Conservation (phyloP, 305 asterid genomes). For the Rubia occidens region DNA sequence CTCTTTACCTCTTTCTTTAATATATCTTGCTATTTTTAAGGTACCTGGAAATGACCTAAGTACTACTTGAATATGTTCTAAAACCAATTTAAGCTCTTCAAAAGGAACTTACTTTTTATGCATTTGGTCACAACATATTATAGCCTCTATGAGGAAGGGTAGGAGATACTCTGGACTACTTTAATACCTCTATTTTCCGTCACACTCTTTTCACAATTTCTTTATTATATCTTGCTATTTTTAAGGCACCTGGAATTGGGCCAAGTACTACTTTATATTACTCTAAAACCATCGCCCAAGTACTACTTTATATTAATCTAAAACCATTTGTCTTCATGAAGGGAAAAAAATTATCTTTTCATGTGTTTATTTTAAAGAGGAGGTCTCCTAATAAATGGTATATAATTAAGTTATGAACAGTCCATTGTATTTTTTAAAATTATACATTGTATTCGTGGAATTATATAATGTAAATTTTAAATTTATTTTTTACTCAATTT, state of each 20-base stretch:
- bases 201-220: constrained; percentile 4
- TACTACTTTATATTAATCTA: not conserved
- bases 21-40: not conserved
- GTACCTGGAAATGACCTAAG: not conserved
- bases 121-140: too few species aligned
- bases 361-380: too few species aligned
- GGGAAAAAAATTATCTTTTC: too few species aligned
- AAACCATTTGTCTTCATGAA: not conserved
- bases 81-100: not conserved
- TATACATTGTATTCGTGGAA: too few species aligned
- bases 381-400: too few species aligned
- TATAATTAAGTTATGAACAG: too few species aligned
- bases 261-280: not conserved
- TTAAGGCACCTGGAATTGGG: not conserved
- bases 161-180: not conserved
- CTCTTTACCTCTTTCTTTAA: not conserved
- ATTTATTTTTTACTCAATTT: too few species aligned
- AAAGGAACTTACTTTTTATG: not conserved
- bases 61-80: not conserved
- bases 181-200: not conserved
- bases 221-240: not conserved
- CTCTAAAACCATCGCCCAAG: not conserved
- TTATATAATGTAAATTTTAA: too few species aligned
- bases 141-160: not conserved
- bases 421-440: too few species aligned